These are phyloP conservation scores for Ulmus americana DNA, from an alignment of 331 rosid species.

Conservation along the genomic window DNA sequence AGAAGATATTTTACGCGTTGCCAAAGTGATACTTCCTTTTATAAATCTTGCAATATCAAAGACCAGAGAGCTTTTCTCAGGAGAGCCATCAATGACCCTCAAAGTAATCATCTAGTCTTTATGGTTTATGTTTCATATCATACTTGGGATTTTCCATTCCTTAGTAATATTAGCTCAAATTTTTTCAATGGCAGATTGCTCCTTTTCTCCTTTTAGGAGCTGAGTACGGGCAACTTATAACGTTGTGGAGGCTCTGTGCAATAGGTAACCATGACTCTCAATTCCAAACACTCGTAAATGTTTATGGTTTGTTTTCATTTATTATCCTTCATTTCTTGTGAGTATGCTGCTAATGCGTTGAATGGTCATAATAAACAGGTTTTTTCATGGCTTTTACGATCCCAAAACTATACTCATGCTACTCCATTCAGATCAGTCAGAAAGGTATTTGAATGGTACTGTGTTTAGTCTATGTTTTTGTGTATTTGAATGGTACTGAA, in stretches of 20 bases:
- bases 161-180: neutral
- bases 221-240: slow-evolving; percentile 71
- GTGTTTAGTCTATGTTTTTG: neutral
- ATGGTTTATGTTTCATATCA: neutral
- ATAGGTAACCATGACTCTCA: slow-evolving; percentile 43
- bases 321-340: neutral
- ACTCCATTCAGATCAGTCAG: slow-evolving; percentile 49
- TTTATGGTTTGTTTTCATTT: neutral
- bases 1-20: slow-evolving; percentile 58
- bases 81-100: slow-evolving; percentile 82
- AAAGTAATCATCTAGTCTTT: slow-evolving; percentile 39
- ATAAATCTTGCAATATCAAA: slow-evolving; percentile 55
- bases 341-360: slow-evolving; percentile 14
- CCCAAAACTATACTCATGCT: slow-evolving; percentile 70
- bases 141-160: slow-evolving; percentile 1
- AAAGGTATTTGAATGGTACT: no score
- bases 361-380: slow-evolving; percentile 30
- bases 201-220: slow-evolving; percentile 83
- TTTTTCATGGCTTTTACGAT: slow-evolving; percentile 63
- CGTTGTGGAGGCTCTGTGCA: slow-evolving; percentile 69
- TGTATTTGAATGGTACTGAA: slow-evolving; percentile 6
- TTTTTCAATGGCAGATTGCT: slow-evolving; percentile 44
- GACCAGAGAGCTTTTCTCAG: slow-evolving; percentile 61
- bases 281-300: slow-evolving; percentile 1
- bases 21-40: slow-evolving; percentile 57